Evolutionary conservation across 2,329 filamentous ascomycete species (phyloP), one percentile per base, ranked within the genome.

Genomic region (Calonectria fujianensis): DNA sequence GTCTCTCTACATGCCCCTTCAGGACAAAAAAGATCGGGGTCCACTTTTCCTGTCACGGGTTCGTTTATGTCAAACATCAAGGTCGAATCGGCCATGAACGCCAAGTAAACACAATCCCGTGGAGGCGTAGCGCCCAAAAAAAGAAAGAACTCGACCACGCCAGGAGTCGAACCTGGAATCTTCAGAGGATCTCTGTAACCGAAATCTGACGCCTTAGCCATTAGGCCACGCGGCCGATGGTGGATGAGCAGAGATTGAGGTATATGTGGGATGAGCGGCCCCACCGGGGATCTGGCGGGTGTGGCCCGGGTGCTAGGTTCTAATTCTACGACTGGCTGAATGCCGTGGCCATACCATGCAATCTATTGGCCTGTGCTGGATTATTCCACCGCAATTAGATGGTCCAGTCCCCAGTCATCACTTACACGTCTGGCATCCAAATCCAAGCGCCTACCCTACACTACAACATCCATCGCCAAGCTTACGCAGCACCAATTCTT

Each of bases 211-310:
- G 24, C 24, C 24, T 24, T 24, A 24, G 24, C 24, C 24, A 24
- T 24, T 24, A 24, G 24, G 24, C 24, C 24, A 24, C 81, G 82
- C 82, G 82, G 82, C 82, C 81, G 59, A 63, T 75, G 20, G 52
- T 54, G 31, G 20, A 39, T n/a, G 20, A 16, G 29, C 7, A 41
- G 32, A 72, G n/a, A 37, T 39, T 50, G 63, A 20, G 37, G 66
- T 10, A 57, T 45, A 69, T 57, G 24, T 52, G 31, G 18, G 57
- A 10, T 61, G 35, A 24, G 20, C 2, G 1, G 54, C 57, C 57
- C 57, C 57, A 61, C 57, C 10, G 31, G 10, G n/a, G 13, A 13
- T 52, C 24, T 52, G 50, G 11, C 13, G 24, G 5, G 24, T 54
- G 51, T 35, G 29, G 51, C 51, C 20, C 29, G 51, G 41, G 8